Evolutionary conservation across 345 rosid species (phyloP), one percentile per base, ranked within the genome.

Genomic region (Populus ilicifolia): DNA sequence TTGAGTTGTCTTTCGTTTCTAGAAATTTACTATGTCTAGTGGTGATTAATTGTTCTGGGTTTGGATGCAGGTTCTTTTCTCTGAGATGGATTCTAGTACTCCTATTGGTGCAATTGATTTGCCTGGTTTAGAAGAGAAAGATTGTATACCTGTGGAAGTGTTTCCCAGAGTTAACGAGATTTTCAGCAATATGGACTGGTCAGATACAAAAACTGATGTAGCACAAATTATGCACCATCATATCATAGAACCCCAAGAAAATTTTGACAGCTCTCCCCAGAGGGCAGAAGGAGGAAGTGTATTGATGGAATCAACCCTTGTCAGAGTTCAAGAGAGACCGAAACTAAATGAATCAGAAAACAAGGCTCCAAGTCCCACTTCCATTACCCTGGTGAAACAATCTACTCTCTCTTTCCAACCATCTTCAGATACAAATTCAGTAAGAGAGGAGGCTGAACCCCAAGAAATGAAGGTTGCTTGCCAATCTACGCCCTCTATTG

Each of bases 101-200:
- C 81, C 86, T 78, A 78, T 74, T 73, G 78, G 77, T 81, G 75
- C 87, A 74, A 30, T 89, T 87, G 91, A 85, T 84, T 78, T 87
- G 69, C 88, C 84, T 2, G 83, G 79, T 74, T 59, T 81, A 67
- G 93, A 87, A 78, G 92, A 88, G 68, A 88, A 86, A 83, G 90
- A 90, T 70, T 90, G 89, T 73, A 86, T 89, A 79, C 87, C 93
- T 39, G 73, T 83, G 85, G 93, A 89, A 88, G 93, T 88, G 70
- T 89, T 87, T 87, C 87, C 89, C 65, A 89, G 87, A 86, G 92
- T 85, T 81, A 83, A 86, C 61, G 90, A 89, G 77, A 79, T 89
- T 69, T 89, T 89, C 81, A 86, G 88, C 82, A 76, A 67, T 77
- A 84, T 83, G 83, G 92, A 90, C 73, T 88, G 89, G 93, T 52